phyloP scores from a whole-genome alignment of 768 basidiomycete genomes.

The Goffeauzyma gilvescens region DNA sequence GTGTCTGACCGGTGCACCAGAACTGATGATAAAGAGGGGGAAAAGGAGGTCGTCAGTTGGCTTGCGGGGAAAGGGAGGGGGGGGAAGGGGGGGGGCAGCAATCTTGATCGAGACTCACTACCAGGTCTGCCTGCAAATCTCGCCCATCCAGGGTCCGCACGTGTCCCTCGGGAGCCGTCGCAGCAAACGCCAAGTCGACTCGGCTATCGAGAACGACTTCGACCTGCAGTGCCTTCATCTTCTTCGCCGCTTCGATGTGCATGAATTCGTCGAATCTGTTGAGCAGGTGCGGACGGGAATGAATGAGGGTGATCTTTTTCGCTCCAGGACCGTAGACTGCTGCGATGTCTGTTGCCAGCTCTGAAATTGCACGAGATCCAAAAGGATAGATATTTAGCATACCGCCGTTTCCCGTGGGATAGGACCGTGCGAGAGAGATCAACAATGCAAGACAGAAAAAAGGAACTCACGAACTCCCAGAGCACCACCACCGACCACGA shows the following conservation, averaged over 20 bases:
- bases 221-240: slow-evolving; percentile 17
- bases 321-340: slow-evolving; percentile 23
- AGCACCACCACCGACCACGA: slow-evolving; percentile 34
- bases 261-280: slow-evolving; percentile 28
- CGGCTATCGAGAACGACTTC: slow-evolving; percentile 24
- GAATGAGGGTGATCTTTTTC: slow-evolving; percentile 32
- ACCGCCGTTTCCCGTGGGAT: not conserved
- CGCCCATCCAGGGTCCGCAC: slow-evolving; percentile 23
- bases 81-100: too few species aligned
- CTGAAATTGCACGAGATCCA: slow-evolving; percentile 4
- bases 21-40: too few species aligned
- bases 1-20: slow-evolving; percentile 31
- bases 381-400: too few species aligned
- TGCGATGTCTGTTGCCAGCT: slow-evolving; percentile 33
- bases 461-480: slow-evolving; percentile 30
- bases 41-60: too few species aligned
- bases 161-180: slow-evolving; percentile 12
- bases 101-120: slow-evolving; percentile 10
- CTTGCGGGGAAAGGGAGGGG: too few species aligned
- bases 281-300: slow-evolving; percentile 29
- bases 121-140: slow-evolving; percentile 24
- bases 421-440: too few species aligned
- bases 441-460: too few species aligned
- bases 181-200: slow-evolving; percentile 10
- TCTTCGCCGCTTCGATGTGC: slow-evolving; percentile 23